Evolutionary conservation across 768 basidiomycete genomes (phyloP).

Genomic region (Pulveroboletus sp.): DNA sequence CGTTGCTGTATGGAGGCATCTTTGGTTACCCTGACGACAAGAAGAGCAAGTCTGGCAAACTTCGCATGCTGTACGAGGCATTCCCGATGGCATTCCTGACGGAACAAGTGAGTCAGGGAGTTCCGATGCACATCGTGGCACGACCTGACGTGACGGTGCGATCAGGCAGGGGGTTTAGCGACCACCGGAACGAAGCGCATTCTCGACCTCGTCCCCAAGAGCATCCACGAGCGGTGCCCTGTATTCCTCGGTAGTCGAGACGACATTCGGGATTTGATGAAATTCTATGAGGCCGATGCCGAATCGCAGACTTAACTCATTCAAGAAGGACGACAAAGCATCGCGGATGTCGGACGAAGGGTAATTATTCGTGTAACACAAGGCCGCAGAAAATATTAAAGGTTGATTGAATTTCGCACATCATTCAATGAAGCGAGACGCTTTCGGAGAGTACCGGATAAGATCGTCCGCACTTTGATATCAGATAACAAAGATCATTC

Average conservation of each 20-base stretch:
- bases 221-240: slow-evolving; percentile 88
- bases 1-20: slow-evolving; percentile 94
- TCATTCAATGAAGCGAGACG: no score
- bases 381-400: neutral
- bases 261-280: slow-evolving; percentile 86
- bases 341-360: neutral
- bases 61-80: slow-evolving; percentile 92
- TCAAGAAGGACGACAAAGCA: neutral
- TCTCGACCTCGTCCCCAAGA: slow-evolving; percentile 81
- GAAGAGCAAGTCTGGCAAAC: slow-evolving; percentile 94
- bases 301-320: slow-evolving; percentile 11
- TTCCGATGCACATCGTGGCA: neutral
- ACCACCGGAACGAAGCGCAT: slow-evolving; percentile 94
- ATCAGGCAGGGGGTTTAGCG: slow-evolving; percentile 90
- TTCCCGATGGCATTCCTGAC: slow-evolving; percentile 97
- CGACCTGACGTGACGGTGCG: neutral
- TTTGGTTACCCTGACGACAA: slow-evolving; percentile 98
- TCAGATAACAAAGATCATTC: no score
- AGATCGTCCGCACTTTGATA: no score
- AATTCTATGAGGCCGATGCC: slow-evolving; percentile 62
- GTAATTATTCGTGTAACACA: slow-evolving; percentile 8
- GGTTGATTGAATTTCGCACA: neutral
- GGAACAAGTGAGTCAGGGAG: slow-evolving; percentile 63
- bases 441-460: no score
- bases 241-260: slow-evolving; percentile 93